phyloP scores from a whole-genome alignment of 164 flowering plant species.

The Sedum album region DNA sequence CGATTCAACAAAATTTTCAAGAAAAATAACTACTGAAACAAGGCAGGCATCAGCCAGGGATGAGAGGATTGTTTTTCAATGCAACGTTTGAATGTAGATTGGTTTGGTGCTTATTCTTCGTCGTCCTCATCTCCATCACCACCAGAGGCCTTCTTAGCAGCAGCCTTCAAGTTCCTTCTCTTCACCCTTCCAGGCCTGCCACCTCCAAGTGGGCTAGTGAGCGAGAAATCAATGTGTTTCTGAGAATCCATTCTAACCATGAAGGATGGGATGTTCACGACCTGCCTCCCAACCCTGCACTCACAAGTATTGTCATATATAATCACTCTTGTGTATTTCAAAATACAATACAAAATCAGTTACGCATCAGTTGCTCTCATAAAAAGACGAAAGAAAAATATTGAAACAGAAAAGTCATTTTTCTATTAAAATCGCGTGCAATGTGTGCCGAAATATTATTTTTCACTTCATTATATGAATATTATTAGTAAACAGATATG shows the following conservation, averaged over 20 bases:
- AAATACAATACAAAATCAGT: neutral
- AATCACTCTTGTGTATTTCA: no score
- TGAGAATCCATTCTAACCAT: constrained; percentile 11
- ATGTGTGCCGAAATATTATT: no score
- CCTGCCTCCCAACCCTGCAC: constrained; percentile 13
- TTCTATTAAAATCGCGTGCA: no score
- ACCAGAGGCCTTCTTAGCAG: constrained; percentile 14
- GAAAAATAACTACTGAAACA: neutral
- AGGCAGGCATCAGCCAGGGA: neutral
- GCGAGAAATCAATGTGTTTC: constrained; percentile 13
- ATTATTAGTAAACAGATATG: no score
- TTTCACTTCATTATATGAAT: no score
- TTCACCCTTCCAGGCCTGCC: constrained; percentile 13
- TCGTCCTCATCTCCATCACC: constrained; percentile 14
- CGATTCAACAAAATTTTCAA: neutral
- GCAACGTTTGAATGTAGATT: neutral
- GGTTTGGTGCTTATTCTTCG: neutral
- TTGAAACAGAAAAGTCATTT: no score
- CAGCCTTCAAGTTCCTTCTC: constrained; percentile 13
- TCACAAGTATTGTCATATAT: neutral
- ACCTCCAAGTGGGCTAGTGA: constrained; percentile 13
- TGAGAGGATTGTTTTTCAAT: neutral
- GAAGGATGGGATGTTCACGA: constrained; percentile 15
- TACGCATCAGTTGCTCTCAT: neutral
- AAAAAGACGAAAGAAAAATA: no score